These are phyloP conservation scores for Daucus carota DNA, from an alignment of 129 eudicot species.

Conservation along the genomic window DNA sequence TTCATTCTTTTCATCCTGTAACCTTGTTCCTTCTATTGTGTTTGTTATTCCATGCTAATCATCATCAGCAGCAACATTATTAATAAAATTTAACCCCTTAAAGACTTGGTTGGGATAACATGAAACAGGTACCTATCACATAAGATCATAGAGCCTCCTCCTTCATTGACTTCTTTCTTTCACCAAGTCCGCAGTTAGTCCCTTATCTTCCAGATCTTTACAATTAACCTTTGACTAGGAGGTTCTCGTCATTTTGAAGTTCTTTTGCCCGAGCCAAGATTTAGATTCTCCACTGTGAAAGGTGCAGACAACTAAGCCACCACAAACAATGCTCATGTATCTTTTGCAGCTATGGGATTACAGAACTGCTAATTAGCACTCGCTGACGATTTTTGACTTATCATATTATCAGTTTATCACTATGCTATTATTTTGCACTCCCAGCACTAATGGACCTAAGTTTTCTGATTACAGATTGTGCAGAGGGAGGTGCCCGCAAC, in stretches of 20 bases:
- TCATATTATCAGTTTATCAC: neutral
- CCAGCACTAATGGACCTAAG: neutral
- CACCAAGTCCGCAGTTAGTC: neutral
- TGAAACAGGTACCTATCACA: neutral
- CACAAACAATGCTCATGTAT: neutral
- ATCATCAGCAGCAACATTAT: neutral
- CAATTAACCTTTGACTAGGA: neutral
- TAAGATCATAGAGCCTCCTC: neutral
- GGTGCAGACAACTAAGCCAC: neutral
- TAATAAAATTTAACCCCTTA: neutral
- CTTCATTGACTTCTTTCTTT: neutral
- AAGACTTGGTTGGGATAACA: neutral
- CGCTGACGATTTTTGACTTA: neutral
- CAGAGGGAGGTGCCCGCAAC: conserved; percentile 34
- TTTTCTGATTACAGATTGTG: conserved; percentile 52
- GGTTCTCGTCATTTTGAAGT: neutral
- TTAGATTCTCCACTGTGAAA: neutral
- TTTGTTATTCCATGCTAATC: neutral
- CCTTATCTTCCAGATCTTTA: neutral
- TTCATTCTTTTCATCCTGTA: neutral
- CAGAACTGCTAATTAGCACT: neutral
- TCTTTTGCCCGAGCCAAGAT: neutral
- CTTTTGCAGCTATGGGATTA: neutral
- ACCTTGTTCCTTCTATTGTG: neutral
- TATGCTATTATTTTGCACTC: neutral